A percentile compares a stretch with the other conserved stretches of the same genome.
Conservation (phyloP, 805 yeast genomes). For the Ogataea kodamae region DNA sequence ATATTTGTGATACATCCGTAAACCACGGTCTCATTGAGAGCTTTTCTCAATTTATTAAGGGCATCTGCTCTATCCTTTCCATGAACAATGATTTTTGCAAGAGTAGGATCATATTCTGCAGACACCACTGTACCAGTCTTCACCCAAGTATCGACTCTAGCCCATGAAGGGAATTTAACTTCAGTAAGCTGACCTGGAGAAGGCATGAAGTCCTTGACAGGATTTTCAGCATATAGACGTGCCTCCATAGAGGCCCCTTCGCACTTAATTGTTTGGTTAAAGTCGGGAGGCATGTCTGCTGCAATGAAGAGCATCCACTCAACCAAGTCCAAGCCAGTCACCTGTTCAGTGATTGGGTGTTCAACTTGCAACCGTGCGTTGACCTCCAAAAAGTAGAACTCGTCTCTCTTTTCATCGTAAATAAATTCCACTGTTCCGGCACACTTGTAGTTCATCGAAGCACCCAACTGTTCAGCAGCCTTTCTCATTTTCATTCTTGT, state of each 20-base stretch:
- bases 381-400: constrained; percentile 92
- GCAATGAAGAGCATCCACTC: constrained; percentile 97
- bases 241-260: constrained; percentile 97
- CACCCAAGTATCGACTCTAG: constrained; percentile 95
- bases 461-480: constrained; percentile 81
- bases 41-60: constrained; percentile 67
- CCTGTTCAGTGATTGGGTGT: constrained; percentile 95
- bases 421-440: constrained; percentile 98
- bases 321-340: constrained; percentile 90
- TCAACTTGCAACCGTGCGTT: constrained; percentile 97
- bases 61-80: constrained; percentile 89
- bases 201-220: constrained; percentile 90
- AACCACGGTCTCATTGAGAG: constrained; percentile 81
- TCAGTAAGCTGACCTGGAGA: constrained; percentile 93
- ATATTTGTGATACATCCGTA: constrained; percentile 87
- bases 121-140: constrained; percentile 80
- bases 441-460: constrained; percentile 84
- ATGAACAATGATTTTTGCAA: constrained; percentile 94
- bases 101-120: constrained; percentile 93
- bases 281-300: constrained; percentile 83
- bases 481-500: constrained; percentile 72
- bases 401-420: constrained; percentile 81
- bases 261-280: constrained; percentile 52
- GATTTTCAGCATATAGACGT: constrained; percentile 93
- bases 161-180: constrained; percentile 83